A percentile compares a stretch with the other conserved stretches of the same genome.
Evolutionary conservation across 257 asterid genomes (phyloP).

Genomic region (Lithospermum erythrorhizon): DNA sequence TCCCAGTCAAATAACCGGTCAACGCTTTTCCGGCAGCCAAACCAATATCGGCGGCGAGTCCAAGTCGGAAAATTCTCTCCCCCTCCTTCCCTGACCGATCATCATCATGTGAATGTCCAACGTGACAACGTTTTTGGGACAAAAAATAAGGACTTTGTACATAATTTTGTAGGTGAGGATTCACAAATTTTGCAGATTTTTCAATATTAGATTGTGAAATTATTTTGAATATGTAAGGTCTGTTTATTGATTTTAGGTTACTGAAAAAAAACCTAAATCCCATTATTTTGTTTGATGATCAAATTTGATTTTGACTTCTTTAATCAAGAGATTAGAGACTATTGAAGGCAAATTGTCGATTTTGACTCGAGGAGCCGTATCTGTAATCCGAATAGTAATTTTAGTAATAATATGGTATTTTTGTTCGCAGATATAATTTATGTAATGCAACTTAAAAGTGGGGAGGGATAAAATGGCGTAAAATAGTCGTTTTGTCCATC

Average conservation of each 20-base stretch:
- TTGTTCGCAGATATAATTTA: too few species aligned
- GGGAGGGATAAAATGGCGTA: too few species aligned
- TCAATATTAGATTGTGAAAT: neutral
- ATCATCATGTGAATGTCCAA: constrained; percentile 50
- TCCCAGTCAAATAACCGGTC: constrained; percentile 81
- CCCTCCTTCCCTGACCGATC: constrained; percentile 50
- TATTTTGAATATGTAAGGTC: neutral
- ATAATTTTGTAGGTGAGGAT: too few species aligned
- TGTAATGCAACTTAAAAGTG: too few species aligned
- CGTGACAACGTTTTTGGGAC: constrained; percentile 64
- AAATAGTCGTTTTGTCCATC: too few species aligned
- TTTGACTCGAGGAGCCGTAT: too few species aligned
- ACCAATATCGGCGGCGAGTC: constrained; percentile 80
- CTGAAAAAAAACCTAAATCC: constrained; percentile 1
- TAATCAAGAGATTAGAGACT: too few species aligned
- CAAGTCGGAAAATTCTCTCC: constrained; percentile 80
- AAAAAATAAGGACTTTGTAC: constrained; percentile 26
- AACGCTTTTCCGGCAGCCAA: constrained; percentile 80
- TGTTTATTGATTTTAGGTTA: constrained; percentile 1
- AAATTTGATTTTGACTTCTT: too few species aligned
- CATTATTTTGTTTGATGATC: constrained; percentile 12
- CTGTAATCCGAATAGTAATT: too few species aligned
- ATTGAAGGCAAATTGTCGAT: too few species aligned
- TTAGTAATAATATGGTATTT: too few species aligned
- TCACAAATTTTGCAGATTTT: constrained; percentile 3